A percentile compares a stretch with the other conserved stretches of the same genome.
These are phyloP conservation scores for Mrakia gelida DNA, from an alignment of 768 basidiomycete species.

Conservation along the genomic window DNA sequence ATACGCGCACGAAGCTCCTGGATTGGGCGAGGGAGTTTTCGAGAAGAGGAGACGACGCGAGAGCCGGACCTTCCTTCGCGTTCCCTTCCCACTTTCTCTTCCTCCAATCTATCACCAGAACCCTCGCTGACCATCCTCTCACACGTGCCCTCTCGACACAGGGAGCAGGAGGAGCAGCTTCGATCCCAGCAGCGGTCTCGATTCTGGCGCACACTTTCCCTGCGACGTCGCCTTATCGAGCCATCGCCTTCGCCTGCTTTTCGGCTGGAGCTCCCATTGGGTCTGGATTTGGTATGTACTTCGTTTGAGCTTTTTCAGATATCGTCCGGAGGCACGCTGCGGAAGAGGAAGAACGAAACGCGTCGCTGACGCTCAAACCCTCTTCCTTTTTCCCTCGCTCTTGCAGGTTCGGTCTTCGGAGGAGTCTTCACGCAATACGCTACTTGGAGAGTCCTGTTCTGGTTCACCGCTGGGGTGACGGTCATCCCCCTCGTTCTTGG, in stretches of 20 bases:
- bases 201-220: conserved; percentile 78
- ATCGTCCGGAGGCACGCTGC: no score
- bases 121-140: background rate
- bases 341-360: no score
- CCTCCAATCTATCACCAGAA: no score
- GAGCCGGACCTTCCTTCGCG: background rate
- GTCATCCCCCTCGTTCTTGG: conserved; percentile 55
- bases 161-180: conserved; percentile 27
- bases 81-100: background rate
- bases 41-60: no score
- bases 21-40: no score
- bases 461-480: conserved; percentile 58
- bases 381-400: no score
- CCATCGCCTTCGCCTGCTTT: conserved; percentile 76
- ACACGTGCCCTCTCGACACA: background rate
- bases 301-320: background rate
- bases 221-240: conserved; percentile 52
- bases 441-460: conserved; percentile 50
- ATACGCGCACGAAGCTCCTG: no score
- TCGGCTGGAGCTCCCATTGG: conserved; percentile 81
- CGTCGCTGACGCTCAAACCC: no score
- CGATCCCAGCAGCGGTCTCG: conserved; percentile 51
- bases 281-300: conserved; percentile 59
- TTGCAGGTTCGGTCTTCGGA: conserved; percentile 52
- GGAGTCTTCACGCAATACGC: conserved; percentile 62